Conservation (phyloP, 169 alveolate species). For the Perkinsus marinus region DNA sequence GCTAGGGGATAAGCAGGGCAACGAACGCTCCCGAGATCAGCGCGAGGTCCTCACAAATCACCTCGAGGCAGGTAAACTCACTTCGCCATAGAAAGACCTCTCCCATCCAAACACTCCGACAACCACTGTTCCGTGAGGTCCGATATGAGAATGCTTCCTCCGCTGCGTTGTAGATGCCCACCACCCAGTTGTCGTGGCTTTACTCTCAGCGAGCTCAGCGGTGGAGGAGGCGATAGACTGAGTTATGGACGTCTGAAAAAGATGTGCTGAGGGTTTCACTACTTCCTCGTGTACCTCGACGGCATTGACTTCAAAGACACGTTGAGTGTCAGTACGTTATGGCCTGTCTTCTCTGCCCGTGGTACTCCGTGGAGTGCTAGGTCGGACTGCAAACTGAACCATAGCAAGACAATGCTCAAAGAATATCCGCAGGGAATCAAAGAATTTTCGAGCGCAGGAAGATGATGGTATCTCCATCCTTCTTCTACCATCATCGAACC, state of each 20-base stretch:
- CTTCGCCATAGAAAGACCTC: neutral
- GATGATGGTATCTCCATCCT: too few relatives aligned
- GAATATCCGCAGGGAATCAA: too few relatives aligned
- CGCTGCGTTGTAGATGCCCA: neutral
- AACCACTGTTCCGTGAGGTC: neutral
- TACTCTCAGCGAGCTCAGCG: neutral
- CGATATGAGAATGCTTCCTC: neutral
- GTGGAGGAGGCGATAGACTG: neutral
- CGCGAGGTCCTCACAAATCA: neutral
- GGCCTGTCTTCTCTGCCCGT: neutral
- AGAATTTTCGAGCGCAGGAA: too few relatives aligned
- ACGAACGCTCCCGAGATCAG: neutral
- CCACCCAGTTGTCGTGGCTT: too few relatives aligned
- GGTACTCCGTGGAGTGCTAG: neutral
- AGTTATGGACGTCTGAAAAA: neutral
- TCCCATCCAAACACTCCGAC: neutral
- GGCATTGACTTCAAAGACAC: neutral
- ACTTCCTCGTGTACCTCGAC: neutral
- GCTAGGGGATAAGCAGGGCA: neutral
- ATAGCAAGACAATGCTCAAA: too few relatives aligned
- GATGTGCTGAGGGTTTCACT: neutral
- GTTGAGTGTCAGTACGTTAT: neutral
- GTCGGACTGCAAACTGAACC: neutral
- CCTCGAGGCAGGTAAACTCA: neutral
- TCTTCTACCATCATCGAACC: too few relatives aligned